phyloP scores from a whole-genome alignment of 106 monocot species.

The Vanilla planifolia region DNA sequence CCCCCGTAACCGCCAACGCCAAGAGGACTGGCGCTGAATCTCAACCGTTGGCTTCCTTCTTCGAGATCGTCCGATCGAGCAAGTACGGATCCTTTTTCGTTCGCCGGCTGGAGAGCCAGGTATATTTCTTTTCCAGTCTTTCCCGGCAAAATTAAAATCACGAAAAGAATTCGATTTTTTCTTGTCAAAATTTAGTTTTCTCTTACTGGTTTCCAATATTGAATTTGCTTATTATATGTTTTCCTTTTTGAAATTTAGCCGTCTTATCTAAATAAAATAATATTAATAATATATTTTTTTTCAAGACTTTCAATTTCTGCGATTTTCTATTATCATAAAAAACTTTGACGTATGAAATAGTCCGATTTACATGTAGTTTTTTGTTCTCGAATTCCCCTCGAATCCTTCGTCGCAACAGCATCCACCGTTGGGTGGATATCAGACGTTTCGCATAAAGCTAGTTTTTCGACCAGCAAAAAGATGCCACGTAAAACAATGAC shows the following conservation, averaged over 20 bases:
- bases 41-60: conserved; percentile 53
- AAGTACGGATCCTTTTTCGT: conserved; percentile 61
- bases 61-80: conserved; percentile 56
- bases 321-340: too few relatives aligned
- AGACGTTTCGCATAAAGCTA: not conserved
- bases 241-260: not conserved
- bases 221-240: not conserved
- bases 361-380: too few relatives aligned
- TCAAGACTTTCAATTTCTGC: too few relatives aligned
- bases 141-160: not conserved
- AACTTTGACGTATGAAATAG: too few relatives aligned
- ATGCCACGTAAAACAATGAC: not conserved
- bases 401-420: not conserved
- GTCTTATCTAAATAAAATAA: too few relatives aligned
- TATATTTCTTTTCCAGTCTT: conserved; percentile 23
- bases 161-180: not conserved
- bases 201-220: not conserved
- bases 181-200: not conserved
- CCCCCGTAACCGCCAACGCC: not conserved
- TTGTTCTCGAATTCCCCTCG: too few relatives aligned
- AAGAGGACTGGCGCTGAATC: conserved; percentile 23
- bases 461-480: not conserved
- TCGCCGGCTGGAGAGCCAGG: conserved; percentile 82
- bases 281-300: too few relatives aligned
- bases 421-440: not conserved